phyloP scores from a whole-genome alignment of 2,329 filamentous ascomycete genomes.

The Colletotrichum spaethianum region DNA sequence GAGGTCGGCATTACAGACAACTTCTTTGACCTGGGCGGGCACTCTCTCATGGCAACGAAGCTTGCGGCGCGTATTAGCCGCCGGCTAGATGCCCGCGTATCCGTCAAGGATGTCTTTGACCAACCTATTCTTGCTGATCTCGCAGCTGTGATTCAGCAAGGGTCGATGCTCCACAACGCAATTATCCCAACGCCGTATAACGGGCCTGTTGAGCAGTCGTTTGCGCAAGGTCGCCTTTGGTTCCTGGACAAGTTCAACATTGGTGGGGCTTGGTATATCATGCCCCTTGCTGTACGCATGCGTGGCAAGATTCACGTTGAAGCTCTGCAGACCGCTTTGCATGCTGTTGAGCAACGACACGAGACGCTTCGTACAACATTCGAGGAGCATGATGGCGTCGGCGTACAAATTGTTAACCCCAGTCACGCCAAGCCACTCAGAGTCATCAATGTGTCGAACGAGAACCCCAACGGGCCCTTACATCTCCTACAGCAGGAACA shows the following conservation, averaged over 20 bases:
- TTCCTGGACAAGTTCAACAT: constrained; percentile 7
- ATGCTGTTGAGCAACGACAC: background rate
- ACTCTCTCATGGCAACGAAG: constrained; percentile 38
- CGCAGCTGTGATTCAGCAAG: background rate
- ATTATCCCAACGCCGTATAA: background rate
- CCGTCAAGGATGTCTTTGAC: constrained; percentile 40
- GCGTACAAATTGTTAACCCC: constrained; percentile 21
- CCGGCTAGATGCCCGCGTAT: constrained; percentile 14
- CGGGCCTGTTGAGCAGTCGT: constrained; percentile 9
- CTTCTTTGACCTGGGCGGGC: constrained; percentile 42
- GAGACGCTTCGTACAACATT: constrained; percentile 16
- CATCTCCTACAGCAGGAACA: constrained; percentile 38
- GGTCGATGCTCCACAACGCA: background rate
- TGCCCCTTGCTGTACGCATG: background rate
- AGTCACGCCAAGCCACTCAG: constrained; percentile 2
- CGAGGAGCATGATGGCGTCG: constrained; percentile 6
- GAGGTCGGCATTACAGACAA: constrained; percentile 34
- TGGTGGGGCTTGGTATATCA: background rate
- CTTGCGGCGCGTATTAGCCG: constrained; percentile 12
- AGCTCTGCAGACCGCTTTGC: background rate
- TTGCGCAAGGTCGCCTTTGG: constrained; percentile 13
- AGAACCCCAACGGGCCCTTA: background rate
- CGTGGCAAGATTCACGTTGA: background rate
- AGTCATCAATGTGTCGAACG: constrained; percentile 5
- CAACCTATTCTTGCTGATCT: background rate